phyloP scores from a whole-genome alignment of 495 filamentous ascomycete genomes.

The Polyplosphaeria fusca region DNA sequence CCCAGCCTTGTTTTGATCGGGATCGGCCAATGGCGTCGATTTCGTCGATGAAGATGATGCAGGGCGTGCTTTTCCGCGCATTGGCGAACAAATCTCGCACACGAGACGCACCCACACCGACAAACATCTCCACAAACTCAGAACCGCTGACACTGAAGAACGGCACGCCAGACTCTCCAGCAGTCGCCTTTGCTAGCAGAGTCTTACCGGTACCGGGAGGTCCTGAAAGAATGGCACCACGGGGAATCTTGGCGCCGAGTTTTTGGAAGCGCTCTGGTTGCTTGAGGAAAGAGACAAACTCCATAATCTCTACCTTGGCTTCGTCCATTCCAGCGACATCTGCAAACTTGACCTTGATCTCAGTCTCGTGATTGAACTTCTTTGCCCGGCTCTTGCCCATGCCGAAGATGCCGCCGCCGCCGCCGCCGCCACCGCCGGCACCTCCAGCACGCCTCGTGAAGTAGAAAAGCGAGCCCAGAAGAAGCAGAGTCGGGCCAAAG shows the following conservation, averaged over 20 bases:
- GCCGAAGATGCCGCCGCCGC: slow-evolving; percentile 80
- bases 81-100: slow-evolving; percentile 94
- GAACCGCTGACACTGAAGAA: slow-evolving; percentile 98
- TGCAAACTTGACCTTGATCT: slow-evolving; percentile 92
- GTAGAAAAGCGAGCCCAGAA: slow-evolving; percentile 76
- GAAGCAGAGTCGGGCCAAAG: slow-evolving; percentile 82
- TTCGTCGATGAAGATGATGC: slow-evolving; percentile 99
- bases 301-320: slow-evolving; percentile 97
- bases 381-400: slow-evolving; percentile 94
- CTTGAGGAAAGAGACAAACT: slow-evolving; percentile 95
- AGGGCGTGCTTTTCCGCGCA: slow-evolving; percentile 91
- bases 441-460: slow-evolving; percentile 64
- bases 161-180: slow-evolving; percentile 93
- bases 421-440: slow-evolving; percentile 61
- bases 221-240: slow-evolving; percentile 92
- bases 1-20: slow-evolving; percentile 68
- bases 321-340: slow-evolving; percentile 99
- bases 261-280: slow-evolving; percentile 84
- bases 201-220: slow-evolving; percentile 99
- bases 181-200: slow-evolving; percentile 91
- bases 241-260: slow-evolving; percentile 94
- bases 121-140: slow-evolving; percentile 99
- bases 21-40: slow-evolving; percentile 97
- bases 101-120: slow-evolving; percentile 92
- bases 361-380: slow-evolving; percentile 93